These are phyloP conservation scores for Barnettozyma sucrosica DNA, from an alignment of 805 yeast genomes.

Conservation along the genomic window DNA sequence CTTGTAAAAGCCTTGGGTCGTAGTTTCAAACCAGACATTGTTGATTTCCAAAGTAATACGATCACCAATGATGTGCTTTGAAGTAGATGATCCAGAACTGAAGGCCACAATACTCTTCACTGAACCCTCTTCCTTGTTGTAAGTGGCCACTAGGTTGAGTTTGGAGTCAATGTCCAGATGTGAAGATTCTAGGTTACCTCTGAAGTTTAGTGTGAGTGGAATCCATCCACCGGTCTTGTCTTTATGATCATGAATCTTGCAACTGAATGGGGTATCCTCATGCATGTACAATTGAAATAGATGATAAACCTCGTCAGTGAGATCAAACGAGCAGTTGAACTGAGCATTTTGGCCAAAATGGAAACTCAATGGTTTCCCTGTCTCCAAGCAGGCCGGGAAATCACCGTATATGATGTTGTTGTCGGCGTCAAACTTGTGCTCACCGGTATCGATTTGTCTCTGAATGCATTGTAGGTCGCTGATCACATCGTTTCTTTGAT, in stretches of 20 bases:
- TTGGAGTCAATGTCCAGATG: slow-evolving; percentile 62
- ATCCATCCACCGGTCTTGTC: slow-evolving; percentile 30
- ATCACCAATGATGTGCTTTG: slow-evolving; percentile 64
- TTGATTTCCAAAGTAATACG: slow-evolving; percentile 50
- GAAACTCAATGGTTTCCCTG: slow-evolving; percentile 53
- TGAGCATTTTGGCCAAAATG: slow-evolving; percentile 45
- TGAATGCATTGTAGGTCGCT: slow-evolving; percentile 50
- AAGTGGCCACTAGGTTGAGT: slow-evolving; percentile 42
- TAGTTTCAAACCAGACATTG: slow-evolving; percentile 44
- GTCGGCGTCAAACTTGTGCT: slow-evolving; percentile 59
- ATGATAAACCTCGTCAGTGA: slow-evolving; percentile 64
- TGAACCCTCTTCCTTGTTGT: slow-evolving; percentile 25
- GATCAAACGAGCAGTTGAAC: slow-evolving; percentile 52
- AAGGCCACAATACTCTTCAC: slow-evolving; percentile 41
- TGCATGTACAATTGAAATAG: slow-evolving; percentile 71
- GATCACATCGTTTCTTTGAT: slow-evolving; percentile 35
- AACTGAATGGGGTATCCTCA: slow-evolving; percentile 71
- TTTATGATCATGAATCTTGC: slow-evolving; percentile 48
- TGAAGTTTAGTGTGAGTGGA: slow-evolving; percentile 57
- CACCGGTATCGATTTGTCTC: slow-evolving; percentile 70
- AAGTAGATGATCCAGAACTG: slow-evolving; percentile 50
- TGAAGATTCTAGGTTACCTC: slow-evolving; percentile 62
- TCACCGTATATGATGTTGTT: slow-evolving; percentile 50
- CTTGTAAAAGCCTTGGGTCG: slow-evolving; percentile 1
- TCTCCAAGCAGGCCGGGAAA: slow-evolving; percentile 62